Conservation (phyloP, 495 filamentous ascomycete species). For the Pseudevernia furfuracea region DNA sequence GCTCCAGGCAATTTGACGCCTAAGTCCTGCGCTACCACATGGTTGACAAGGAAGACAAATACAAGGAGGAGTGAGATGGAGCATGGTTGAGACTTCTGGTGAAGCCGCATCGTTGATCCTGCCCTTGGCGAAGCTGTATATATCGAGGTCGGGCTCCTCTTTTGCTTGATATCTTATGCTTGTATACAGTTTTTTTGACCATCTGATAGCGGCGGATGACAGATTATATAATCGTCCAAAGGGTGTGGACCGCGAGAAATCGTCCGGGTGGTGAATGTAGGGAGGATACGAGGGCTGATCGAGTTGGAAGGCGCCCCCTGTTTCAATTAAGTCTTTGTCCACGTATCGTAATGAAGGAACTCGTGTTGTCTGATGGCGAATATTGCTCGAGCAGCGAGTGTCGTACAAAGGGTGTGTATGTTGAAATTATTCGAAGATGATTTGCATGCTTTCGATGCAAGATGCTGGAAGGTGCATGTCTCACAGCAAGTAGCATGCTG, state of each 20-base stretch:
- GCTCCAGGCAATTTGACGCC: slow-evolving; percentile 17
- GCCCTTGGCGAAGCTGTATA: not conserved
- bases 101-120: slow-evolving; percentile 22
- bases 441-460: not conserved
- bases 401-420: not conserved
- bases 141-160: not conserved
- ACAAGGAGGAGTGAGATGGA: slow-evolving; percentile 21
- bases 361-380: not conserved
- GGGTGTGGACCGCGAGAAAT: not conserved
- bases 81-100: slow-evolving; percentile 13
- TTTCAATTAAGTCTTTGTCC: slow-evolving; percentile 1
- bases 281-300: not conserved
- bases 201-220: not conserved
- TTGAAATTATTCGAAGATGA: not conserved
- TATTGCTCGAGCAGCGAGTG: not conserved
- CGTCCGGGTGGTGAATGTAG: not conserved
- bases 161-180: not conserved
- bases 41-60: slow-evolving; percentile 22
- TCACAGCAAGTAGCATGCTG: not conserved
- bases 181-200: not conserved
- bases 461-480: not conserved
- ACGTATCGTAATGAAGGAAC: slow-evolving; percentile 1
- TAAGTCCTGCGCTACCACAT: slow-evolving; percentile 23
- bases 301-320: slow-evolving; percentile 3
- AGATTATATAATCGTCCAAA: not conserved